Base-by-base conservation (phyloP, 2,329 filamentous ascomycete species). In the Ilyonectria destructans region DNA sequence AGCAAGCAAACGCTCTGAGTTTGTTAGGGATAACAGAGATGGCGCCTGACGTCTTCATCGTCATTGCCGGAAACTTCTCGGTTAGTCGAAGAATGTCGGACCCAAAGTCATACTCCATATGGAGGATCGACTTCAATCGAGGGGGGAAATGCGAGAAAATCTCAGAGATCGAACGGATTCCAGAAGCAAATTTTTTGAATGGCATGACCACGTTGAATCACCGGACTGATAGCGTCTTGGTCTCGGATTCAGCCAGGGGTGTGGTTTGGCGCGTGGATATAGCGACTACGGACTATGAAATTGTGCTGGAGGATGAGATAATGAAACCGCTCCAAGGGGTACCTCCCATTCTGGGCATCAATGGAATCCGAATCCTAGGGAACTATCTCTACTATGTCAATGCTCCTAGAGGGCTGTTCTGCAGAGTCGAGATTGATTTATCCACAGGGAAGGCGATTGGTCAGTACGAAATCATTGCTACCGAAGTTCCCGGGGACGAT, bases 321-420 rank as follows among this genome's bases (percentile, higher is more conserved):
- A 59, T 59, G 57, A 29, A 23, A 26, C 43, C 45, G 29, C n/a
- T 40, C 35, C n/a, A 49, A 13, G 57, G 57, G 3, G 45, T 29
- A 10, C 19, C 57, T 10, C 6, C 49, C n/a, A n/a, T 33, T 31
- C 13, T 59, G 19, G 57, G 57, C n/a, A 45, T 59, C 29, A 59
- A 59, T 49, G 57, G 57, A 12, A 48, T 59, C 31, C 57, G 45
- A 6, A 37, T 59, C 19, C 29, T 49, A 19, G 10, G n/a, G 9
- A 26, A 35, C 17, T 26, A 59, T 59, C 57, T 59, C 29, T 59
- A 59, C 45, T 59, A 45, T 29, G n/a, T 45, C 26, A 59, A 51
- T 45, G n/a, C 43, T 19, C 48, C 37, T 10, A 45, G 40, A 45
- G 40, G 40, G 57, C n/a, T 37, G 45, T 40, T 59, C 19, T 59